Conservation (phyloP, 768 basidiomycete genomes). For the Roridomyces roridus region DNA sequence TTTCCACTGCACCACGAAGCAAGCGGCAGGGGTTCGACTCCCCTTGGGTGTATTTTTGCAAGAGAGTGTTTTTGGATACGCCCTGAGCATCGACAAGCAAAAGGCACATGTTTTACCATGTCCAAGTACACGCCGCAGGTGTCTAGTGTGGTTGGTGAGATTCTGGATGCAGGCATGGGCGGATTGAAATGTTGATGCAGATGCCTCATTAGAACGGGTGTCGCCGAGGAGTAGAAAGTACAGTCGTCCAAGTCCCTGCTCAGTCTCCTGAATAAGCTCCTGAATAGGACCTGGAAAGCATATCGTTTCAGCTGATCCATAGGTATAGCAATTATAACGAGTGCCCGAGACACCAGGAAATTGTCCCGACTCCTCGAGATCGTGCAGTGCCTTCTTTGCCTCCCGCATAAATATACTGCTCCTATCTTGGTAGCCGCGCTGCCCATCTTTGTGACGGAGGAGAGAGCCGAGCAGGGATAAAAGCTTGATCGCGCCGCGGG, state of each 20-base stretch:
- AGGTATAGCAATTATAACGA: slow-evolving; percentile 8
- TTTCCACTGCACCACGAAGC: too few relatives aligned
- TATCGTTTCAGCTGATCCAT: too few relatives aligned
- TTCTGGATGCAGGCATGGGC: too few relatives aligned
- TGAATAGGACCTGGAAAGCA: too few relatives aligned
- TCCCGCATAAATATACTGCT: slow-evolving; percentile 12
- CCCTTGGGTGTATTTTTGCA: slow-evolving; percentile 60
- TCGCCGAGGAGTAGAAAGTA: too few relatives aligned
- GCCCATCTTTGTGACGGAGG: slow-evolving; percentile 33
- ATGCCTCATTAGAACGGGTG: too few relatives aligned
- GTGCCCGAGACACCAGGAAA: slow-evolving; percentile 26
- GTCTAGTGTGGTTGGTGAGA: too few relatives aligned
- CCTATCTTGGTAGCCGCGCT: slow-evolving; percentile 32
- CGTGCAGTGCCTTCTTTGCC: slow-evolving; percentile 14
- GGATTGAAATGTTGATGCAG: too few relatives aligned
- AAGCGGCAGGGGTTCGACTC: slow-evolving; percentile 82
- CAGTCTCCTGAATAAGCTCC: too few relatives aligned
- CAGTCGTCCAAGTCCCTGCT: too few relatives aligned
- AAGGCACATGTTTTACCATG: background rate
- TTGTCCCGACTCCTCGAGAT: background rate
- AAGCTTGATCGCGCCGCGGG: slow-evolving; percentile 31
- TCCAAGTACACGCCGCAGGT: too few relatives aligned
- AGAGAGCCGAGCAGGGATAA: slow-evolving; percentile 28
- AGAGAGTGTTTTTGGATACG: background rate
- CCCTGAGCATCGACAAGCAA: too few relatives aligned